Conservation (phyloP, 2,329 filamentous ascomycete species). For the Talaromyces atroroseus region DNA sequence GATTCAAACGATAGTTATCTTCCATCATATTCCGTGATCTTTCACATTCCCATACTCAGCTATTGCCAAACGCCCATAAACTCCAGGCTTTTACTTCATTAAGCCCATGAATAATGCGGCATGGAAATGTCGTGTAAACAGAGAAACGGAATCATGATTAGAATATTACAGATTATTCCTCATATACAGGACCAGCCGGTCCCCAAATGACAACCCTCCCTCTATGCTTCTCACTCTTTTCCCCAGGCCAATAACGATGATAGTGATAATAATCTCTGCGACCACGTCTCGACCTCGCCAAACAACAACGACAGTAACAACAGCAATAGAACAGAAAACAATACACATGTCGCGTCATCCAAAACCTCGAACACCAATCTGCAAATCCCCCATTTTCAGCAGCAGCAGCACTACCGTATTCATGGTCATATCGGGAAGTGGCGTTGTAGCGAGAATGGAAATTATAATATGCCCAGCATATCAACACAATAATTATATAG, state of each 20-base stretch:
- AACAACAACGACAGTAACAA: background rate
- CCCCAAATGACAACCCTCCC: slow-evolving; percentile 11
- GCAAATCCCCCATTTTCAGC: background rate
- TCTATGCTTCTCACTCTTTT: background rate
- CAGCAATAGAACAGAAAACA: background rate
- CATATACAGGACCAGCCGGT: slow-evolving; percentile 12
- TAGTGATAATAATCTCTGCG: background rate
- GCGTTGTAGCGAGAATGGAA: background rate
- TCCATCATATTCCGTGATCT: too few relatives aligned
- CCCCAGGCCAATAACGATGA: background rate
- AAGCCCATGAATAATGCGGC: too few relatives aligned
- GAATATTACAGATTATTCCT: background rate
- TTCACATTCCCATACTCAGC: too few relatives aligned
- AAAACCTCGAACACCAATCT: slow-evolving; percentile 8
- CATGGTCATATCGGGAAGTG: background rate
- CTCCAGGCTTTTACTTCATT: too few relatives aligned
- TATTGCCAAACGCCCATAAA: too few relatives aligned
- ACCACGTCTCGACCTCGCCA: background rate
- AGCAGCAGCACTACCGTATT: background rate
- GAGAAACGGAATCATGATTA: background rate
- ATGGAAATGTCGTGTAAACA: too few relatives aligned
- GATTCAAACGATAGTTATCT: too few relatives aligned
- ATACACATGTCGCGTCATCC: slow-evolving; percentile 5
- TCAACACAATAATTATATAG: background rate
- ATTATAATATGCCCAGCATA: slow-evolving; percentile 3